phyloP scores from a whole-genome alignment of 2,329 filamentous ascomycete species.

The Aspergillus arachidicola region DNA sequence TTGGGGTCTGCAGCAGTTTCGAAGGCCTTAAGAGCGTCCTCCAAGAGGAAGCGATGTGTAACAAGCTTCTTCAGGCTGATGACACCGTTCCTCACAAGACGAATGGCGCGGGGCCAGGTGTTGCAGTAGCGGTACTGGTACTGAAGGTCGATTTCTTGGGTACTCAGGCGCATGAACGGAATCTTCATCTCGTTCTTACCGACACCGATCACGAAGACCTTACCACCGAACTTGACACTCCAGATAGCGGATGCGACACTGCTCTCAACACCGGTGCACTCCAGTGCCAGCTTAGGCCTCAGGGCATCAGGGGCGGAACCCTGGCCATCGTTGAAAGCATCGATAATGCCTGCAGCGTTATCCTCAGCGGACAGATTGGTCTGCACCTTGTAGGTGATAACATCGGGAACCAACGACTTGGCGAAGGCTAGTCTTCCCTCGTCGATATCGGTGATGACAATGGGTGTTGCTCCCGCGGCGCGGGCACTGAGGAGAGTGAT shows the following conservation, averaged over 20 bases:
- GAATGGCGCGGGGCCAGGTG: constrained; percentile 92
- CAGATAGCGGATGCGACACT: constrained; percentile 85
- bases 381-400: constrained; percentile 67
- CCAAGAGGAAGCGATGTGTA: constrained; percentile 82
- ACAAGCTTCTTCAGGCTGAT: constrained; percentile 80
- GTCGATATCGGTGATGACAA: constrained; percentile 95
- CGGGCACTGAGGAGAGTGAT: constrained; percentile 82
- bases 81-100: constrained; percentile 80
- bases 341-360: constrained; percentile 68
- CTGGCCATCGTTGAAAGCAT: constrained; percentile 61
- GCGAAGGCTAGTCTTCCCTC: constrained; percentile 83
- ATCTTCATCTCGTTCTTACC: constrained; percentile 95
- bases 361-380: constrained; percentile 62
- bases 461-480: constrained; percentile 84
- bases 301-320: constrained; percentile 55
- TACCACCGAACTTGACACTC: constrained; percentile 90
- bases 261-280: constrained; percentile 94
- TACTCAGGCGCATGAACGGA: constrained; percentile 91
- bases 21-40: constrained; percentile 88
- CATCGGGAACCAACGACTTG: constrained; percentile 76
- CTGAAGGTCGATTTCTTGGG: constrained; percentile 89
- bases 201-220: constrained; percentile 95
- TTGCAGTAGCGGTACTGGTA: constrained; percentile 97
- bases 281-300: constrained; percentile 79
- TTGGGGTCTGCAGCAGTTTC: constrained; percentile 83